phyloP scores from a whole-genome alignment of 768 basidiomycete species.

The Hebeloma cylindrosporum region DNA sequence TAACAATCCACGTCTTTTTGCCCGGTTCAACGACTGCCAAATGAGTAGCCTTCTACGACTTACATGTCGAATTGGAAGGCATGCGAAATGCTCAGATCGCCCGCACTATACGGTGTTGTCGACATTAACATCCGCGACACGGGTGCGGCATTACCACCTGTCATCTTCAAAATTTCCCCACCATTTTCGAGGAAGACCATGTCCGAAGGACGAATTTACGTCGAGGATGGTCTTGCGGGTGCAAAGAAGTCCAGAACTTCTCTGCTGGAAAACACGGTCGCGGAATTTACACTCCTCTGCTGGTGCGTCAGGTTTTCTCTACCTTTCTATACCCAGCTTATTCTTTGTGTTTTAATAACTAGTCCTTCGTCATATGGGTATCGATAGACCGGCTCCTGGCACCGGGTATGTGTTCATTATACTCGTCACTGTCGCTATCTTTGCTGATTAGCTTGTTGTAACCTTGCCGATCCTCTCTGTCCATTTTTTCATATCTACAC shows the following conservation, averaged over 20 bases:
- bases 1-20: too few relatives aligned
- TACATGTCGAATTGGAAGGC: too few relatives aligned
- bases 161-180: too few relatives aligned
- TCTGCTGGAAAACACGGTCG: neutral
- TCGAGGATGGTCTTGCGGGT: too few relatives aligned
- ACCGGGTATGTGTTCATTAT: constrained; percentile 25
- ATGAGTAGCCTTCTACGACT: too few relatives aligned
- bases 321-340: neutral
- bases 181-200: too few relatives aligned
- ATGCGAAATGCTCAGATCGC: too few relatives aligned
- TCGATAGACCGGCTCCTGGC: constrained; percentile 27
- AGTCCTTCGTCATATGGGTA: constrained; percentile 16
- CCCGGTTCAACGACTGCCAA: too few relatives aligned
- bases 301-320: constrained; percentile 13
- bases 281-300: constrained; percentile 23
- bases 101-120: too few relatives aligned
- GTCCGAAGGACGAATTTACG: too few relatives aligned
- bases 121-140: too few relatives aligned
- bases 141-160: too few relatives aligned
- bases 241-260: neutral
- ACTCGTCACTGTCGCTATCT: neutral
- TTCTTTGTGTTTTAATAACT: neutral
- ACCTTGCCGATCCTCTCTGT: neutral
- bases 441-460: neutral
- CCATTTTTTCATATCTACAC: neutral